Evolutionary conservation across 2,329 filamentous ascomycete species (phyloP), one percentile per base, ranked within the genome.

Genomic region (Aspergillus pseudoglaucus): DNA sequence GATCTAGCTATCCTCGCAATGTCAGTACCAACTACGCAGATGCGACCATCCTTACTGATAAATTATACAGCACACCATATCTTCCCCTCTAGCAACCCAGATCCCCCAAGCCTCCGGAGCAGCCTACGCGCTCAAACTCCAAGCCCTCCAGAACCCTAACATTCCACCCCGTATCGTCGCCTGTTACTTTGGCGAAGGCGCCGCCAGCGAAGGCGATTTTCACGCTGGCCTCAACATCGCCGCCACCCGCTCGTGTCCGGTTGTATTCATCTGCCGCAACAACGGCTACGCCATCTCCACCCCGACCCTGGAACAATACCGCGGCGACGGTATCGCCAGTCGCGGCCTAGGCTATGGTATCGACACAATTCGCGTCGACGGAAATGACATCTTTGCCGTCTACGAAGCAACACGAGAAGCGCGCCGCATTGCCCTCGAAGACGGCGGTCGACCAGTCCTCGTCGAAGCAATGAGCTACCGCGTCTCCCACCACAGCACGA

Each of bases 401-500:
- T 79, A 87, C 37, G 86, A 90, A 68, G 89, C 83, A 0, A 93
- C 87, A 20, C 82, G 81, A 61, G 80, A 81, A 64, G 93, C 93
- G 0, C 80, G 90, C 2, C 77, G 81, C 43, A 81, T 91, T 61
- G 90, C 91, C 0, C 77, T 97, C 3, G 75, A 85, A 47, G 83
- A 88, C 39, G 88, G 88, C n/a, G 87, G 88, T 3, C 82, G 80
- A 53, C 90, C 89, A 0, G 80, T 98, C 0, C 74, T 98, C 6
- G 85, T 98, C 37, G 93, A 98, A 71, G 90, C 90, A 47, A 95
- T 98, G 88, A 91, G 88, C 20, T 98, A 98, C 71, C 89, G 93
- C n/a, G 90, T 97, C 39, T 91, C 88, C 6, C 90, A 98, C 65
- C 93, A 98, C 73, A 95, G 89, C 69, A 98, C 93, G 0, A 93